phyloP scores from a whole-genome alignment of 148 eudicot species.

The Rhododendron vialii region DNA sequence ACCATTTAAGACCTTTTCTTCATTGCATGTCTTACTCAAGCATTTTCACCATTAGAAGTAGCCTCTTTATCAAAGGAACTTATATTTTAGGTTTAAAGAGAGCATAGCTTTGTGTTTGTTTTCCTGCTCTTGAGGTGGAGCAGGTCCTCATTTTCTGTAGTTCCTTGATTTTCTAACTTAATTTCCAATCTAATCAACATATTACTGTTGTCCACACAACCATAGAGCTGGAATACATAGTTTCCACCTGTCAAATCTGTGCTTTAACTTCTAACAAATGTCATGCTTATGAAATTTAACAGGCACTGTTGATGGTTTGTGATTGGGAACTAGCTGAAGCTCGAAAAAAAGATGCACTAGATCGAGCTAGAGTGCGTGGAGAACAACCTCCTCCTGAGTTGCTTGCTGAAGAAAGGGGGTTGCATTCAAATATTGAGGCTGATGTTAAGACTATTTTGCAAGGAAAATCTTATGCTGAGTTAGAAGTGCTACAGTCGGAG shows the following conservation, averaged over 20 bases:
- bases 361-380: conserved; percentile 87
- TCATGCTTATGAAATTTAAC: conserved; percentile 11
- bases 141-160: not conserved
- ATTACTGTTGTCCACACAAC: too few relatives aligned
- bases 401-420: conserved; percentile 89
- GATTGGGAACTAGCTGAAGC: conserved; percentile 93
- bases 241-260: not conserved
- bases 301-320: conserved; percentile 89
- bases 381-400: conserved; percentile 81
- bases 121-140: not conserved
- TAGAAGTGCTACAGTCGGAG: conserved; percentile 60
- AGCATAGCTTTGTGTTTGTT: not conserved
- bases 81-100: not conserved
- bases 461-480: conserved; percentile 62
- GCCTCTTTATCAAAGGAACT: not conserved
- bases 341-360: conserved; percentile 72
- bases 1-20: not conserved
- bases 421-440: conserved; percentile 80
- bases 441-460: conserved; percentile 71
- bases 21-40: not conserved
- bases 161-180: not conserved
- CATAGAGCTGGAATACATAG: not conserved
- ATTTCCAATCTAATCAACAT: not conserved
- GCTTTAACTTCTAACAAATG: not conserved
- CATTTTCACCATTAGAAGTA: not conserved